These are phyloP conservation scores for Moniliella sp. DNA, from an alignment of 1,284 basidiomycete genomes.

Conservation along the genomic window DNA sequence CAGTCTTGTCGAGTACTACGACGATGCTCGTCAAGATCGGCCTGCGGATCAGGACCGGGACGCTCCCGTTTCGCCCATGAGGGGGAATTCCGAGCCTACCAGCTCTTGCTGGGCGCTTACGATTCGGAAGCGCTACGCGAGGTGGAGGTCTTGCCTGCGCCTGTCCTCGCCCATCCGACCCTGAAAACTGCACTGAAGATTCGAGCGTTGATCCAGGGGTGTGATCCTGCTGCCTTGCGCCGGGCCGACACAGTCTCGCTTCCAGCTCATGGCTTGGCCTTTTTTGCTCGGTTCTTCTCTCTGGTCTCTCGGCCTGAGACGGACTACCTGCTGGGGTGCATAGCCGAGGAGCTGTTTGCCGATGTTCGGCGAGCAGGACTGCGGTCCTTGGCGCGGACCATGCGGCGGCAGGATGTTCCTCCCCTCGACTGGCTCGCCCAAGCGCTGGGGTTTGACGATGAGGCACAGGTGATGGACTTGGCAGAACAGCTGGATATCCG, in stretches of 20 bases:
- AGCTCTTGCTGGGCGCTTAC: conserved; percentile 69
- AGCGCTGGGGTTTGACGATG: not conserved
- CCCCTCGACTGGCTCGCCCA: not conserved
- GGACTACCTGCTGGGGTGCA: conserved; percentile 39
- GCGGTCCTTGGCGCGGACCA: conserved; percentile 24
- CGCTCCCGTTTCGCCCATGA: conserved; percentile 51
- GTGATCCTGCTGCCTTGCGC: too few species aligned
- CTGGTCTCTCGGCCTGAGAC: conserved; percentile 30
- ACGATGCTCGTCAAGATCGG: conserved; percentile 56
- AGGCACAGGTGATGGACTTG: not conserved
- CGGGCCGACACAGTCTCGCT: too few species aligned
- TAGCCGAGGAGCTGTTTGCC: conserved; percentile 39
- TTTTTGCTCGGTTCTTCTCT: conserved; percentile 43
- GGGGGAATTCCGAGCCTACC: conserved; percentile 85
- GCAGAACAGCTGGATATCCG: not conserved
- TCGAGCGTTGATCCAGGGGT: too few species aligned
- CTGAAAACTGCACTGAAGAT: conserved; percentile 58
- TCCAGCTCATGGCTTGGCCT: too few species aligned
- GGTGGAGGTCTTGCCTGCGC: conserved; percentile 49
- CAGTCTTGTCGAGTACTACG: conserved; percentile 76
- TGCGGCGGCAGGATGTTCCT: not conserved
- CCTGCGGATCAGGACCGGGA: conserved; percentile 34
- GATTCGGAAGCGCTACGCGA: conserved; percentile 55
- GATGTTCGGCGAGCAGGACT: conserved; percentile 39
- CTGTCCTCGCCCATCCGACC: conserved; percentile 51